phyloP scores from a whole-genome alignment of 768 basidiomycete genomes.

The Psilocybe cyanescens region DNA sequence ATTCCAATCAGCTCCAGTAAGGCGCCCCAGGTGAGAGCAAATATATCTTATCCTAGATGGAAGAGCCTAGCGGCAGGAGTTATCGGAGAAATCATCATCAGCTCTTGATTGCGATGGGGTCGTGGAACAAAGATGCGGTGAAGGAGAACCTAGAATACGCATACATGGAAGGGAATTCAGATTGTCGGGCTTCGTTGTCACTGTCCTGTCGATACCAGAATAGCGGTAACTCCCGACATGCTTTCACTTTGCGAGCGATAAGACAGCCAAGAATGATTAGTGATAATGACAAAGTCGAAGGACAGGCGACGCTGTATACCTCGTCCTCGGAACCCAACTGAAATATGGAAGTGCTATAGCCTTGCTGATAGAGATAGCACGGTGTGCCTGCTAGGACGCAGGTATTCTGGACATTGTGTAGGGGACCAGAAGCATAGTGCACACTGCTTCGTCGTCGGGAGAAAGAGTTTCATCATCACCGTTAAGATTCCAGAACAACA shows the following conservation, averaged over 20 bases:
- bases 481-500: slow-evolving; percentile 8
- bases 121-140: not conserved
- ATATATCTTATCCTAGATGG: not conserved
- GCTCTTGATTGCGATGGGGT: not conserved
- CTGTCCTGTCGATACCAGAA: not conserved
- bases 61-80: not conserved
- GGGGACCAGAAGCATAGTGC: not conserved
- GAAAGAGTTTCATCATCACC: slow-evolving; percentile 4
- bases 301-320: not conserved
- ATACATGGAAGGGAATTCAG: not conserved
- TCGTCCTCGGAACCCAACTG: slow-evolving; percentile 17
- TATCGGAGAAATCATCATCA: not conserved
- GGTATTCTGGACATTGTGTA: slow-evolving; percentile 2
- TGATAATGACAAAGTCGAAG: not conserved
- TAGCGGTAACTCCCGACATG: not conserved
- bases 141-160: not conserved
- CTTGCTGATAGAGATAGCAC: slow-evolving; percentile 1
- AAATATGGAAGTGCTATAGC: slow-evolving; percentile 4
- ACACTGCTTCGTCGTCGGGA: not conserved
- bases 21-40: not conserved
- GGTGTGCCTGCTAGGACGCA: not conserved
- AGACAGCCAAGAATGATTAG: not conserved
- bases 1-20: not conserved
- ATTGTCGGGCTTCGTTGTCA: not conserved
- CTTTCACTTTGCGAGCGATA: slow-evolving; percentile 4